Conservation (phyloP, 148 eudicot species). For the Heliamphora exappendiculata region DNA sequence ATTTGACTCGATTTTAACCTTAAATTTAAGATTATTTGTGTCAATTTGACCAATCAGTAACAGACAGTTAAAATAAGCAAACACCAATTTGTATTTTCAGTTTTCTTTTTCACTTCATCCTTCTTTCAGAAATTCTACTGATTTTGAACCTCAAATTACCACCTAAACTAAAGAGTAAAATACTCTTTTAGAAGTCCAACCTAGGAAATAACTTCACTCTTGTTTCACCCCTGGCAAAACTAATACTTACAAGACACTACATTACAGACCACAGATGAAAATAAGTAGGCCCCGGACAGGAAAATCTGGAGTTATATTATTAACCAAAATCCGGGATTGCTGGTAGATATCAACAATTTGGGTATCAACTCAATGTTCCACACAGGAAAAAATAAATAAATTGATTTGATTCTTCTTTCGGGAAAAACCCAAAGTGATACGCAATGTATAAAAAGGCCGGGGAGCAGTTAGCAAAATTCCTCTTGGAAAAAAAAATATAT, state of each 20-base stretch:
- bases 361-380: slow-evolving; percentile 1
- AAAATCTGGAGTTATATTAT: not conserved
- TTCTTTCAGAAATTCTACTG: not conserved
- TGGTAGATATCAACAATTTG: not conserved
- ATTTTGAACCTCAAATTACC: not conserved
- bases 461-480: slow-evolving; percentile 8
- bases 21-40: too few relatives aligned
- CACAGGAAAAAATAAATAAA: slow-evolving; percentile 14
- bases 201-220: not conserved
- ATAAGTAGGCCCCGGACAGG: not conserved
- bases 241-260: not conserved
- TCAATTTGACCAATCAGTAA: too few relatives aligned
- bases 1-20: too few relatives aligned
- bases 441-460: not conserved
- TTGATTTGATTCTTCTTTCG: slow-evolving; percentile 2
- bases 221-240: not conserved
- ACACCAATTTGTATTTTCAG: not conserved
- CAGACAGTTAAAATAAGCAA: not conserved
- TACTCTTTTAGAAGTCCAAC: too few relatives aligned
- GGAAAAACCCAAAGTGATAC: slow-evolving; percentile 10
- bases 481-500: slow-evolving; percentile 7
- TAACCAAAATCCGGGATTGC: not conserved
- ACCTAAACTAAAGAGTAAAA: too few relatives aligned
- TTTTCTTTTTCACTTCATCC: not conserved
- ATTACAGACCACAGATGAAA: not conserved